phyloP scores from a whole-genome alignment of 371 early-diverging fungal species.

The Circinella minor region DNA sequence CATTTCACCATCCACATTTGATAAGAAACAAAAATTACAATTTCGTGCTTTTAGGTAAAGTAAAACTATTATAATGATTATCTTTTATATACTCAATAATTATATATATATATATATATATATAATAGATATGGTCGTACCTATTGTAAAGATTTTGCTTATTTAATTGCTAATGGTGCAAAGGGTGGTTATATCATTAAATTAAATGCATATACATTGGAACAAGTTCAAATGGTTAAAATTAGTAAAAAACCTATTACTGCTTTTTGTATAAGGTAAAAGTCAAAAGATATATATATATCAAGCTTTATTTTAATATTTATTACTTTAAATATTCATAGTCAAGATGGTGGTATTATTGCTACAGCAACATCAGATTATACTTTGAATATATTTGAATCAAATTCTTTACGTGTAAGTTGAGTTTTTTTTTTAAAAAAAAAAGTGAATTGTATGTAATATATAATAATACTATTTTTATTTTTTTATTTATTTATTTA shows the following conservation, averaged over 20 bases:
- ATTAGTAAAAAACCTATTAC: constrained; percentile 45
- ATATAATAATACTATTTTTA: neutral
- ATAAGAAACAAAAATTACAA: constrained; percentile 49
- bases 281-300: neutral
- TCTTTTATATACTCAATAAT: neutral
- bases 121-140: constrained; percentile 56
- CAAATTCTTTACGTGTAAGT: constrained; percentile 53
- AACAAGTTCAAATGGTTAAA: constrained; percentile 24
- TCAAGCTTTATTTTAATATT: neutral
- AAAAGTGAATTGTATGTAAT: neutral
- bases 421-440: no score
- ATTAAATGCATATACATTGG: constrained; percentile 47
- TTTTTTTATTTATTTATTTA: neutral
- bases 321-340: no score
- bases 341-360: constrained; percentile 60
- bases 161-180: constrained; percentile 40
- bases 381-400: constrained; percentile 56
- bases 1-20: constrained; percentile 51
- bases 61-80: neutral
- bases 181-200: constrained; percentile 35
- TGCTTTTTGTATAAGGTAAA: constrained; percentile 37
- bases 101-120: constrained; percentile 5
- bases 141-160: constrained; percentile 43
- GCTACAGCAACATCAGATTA: constrained; percentile 66
- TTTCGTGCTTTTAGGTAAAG: constrained; percentile 59